Base-by-base conservation (phyloP, 2,329 filamentous ascomycete species). In the Colletotrichum caudatum region DNA sequence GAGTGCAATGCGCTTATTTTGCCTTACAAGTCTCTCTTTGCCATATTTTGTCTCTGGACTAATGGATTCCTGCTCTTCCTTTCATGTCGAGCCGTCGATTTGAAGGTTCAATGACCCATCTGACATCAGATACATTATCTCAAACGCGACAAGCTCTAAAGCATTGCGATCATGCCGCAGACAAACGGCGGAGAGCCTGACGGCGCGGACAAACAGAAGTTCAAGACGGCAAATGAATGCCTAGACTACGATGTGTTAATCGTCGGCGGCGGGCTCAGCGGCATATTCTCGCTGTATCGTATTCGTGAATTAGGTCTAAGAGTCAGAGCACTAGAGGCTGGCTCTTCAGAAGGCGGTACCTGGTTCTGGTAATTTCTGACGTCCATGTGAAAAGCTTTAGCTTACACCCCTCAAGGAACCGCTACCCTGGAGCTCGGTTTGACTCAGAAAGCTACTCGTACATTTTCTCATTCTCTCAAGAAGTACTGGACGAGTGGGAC, bases 381-480 rank as follows among this genome's bases (percentile, higher is more conserved):
- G 18, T 6, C 41, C 29, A 46, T 12, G 20, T 23, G 9, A 14
- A 56, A 9, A 16, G 18, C 29, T 18, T 23, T 29, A 5, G 33
- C 12, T 46, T 33, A 12, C 14, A 16, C 50, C 2, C 56, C 18
- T 44, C 4, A 54, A 71, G 67, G 64, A 85, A 85, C 65, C 78
- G 80, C 23, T 85, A 85, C 58, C 83, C 84, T 16, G 84, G 84
- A 3, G 82, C 83, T n/a, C 79, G 83, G 51, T 83, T 84, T 62
- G 84, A 86, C 66, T 83, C 83, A 0, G 83, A 86, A 74, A 81
- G 81, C 1, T 80, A 83, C n/a, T 82, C 82, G 0, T 87, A 87
- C 74, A 76, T 79, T 66, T 83, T 84, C 59, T 81, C 81, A 14
- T 83, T 84, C 71, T 79, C 79, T 63, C 78, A 84, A 73, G 82